Conservation (phyloP, 495 filamentous ascomycete species). For the Antarctomyces pellizariae region DNA sequence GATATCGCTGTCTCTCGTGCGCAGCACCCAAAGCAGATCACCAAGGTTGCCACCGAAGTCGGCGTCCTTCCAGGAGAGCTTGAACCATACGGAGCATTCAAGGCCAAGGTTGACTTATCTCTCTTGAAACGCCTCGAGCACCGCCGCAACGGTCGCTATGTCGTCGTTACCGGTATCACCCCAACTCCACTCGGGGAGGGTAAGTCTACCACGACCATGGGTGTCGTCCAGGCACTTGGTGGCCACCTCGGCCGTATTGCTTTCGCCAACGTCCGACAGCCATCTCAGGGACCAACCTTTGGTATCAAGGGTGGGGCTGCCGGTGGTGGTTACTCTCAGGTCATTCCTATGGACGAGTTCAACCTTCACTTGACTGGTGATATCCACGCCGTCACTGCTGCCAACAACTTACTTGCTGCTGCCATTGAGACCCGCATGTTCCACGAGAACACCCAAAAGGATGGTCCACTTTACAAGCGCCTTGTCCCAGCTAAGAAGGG, state of each 20-base stretch:
- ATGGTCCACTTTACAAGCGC: constrained; percentile 68
- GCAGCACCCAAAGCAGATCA: constrained; percentile 77
- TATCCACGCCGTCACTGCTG: constrained; percentile 91
- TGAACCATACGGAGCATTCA: constrained; percentile 83
- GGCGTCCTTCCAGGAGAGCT: constrained; percentile 70
- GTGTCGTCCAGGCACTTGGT: constrained; percentile 80
- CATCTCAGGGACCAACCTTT: constrained; percentile 91
- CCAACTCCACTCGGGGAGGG: constrained; percentile 95
- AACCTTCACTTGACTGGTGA: constrained; percentile 94
- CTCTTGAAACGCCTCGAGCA: constrained; percentile 67
- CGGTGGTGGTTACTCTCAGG: constrained; percentile 92
- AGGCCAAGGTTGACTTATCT: constrained; percentile 75
- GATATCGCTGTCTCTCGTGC: constrained; percentile 83
- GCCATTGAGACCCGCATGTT: constrained; percentile 97
- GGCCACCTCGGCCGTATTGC: constrained; percentile 67
- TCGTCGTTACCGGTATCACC: constrained; percentile 86
- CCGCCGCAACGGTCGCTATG: constrained; percentile 68
- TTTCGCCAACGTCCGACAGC: constrained; percentile 93
- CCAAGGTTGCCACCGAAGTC: constrained; percentile 58
- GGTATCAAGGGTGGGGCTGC: constrained; percentile 97
- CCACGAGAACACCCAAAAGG: constrained; percentile 86
- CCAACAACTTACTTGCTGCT: constrained; percentile 94
- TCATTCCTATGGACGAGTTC: constrained; percentile 99
- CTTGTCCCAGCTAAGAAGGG: constrained; percentile 80
- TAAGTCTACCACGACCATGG: constrained; percentile 96